phyloP scores from a whole-genome alignment of 2,329 filamentous ascomycete genomes.

The Metarhizium guizhouense region DNA sequence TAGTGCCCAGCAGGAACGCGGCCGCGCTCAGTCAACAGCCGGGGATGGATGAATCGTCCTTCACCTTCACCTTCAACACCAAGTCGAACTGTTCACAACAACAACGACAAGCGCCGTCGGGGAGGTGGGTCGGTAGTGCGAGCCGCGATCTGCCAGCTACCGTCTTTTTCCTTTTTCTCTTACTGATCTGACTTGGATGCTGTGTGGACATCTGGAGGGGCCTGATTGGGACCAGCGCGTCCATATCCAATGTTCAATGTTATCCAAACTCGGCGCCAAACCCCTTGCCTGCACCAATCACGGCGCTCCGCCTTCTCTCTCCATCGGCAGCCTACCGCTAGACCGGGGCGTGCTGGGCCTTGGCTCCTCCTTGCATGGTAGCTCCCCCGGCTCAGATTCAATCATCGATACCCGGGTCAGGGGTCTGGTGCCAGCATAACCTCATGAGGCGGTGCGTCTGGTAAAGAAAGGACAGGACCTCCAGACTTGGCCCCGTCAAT shows the following conservation, averaged over 20 bases:
- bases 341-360: constrained; percentile 1
- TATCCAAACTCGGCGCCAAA: constrained; percentile 5
- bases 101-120: too few species aligned
- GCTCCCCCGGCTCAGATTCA: not conserved
- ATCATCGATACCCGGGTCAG: not conserved
- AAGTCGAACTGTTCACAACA: too few species aligned
- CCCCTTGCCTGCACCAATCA: constrained; percentile 3
- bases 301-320: not conserved
- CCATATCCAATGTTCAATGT: not conserved
- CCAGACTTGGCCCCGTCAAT: not conserved
- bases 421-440: constrained; percentile 2
- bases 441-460: not conserved
- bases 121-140: too few species aligned
- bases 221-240: not conserved
- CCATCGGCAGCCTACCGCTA: constrained; percentile 3
- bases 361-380: not conserved
- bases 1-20: too few species aligned
- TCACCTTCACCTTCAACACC: too few species aligned
- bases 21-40: too few species aligned
- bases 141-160: too few species aligned
- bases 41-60: too few species aligned
- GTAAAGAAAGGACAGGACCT: not conserved
- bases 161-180: too few species aligned
- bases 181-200: too few species aligned
- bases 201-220: too few species aligned